These are phyloP conservation scores for Centella asiatica DNA, from an alignment of 129 eudicot species.

Conservation along the genomic window DNA sequence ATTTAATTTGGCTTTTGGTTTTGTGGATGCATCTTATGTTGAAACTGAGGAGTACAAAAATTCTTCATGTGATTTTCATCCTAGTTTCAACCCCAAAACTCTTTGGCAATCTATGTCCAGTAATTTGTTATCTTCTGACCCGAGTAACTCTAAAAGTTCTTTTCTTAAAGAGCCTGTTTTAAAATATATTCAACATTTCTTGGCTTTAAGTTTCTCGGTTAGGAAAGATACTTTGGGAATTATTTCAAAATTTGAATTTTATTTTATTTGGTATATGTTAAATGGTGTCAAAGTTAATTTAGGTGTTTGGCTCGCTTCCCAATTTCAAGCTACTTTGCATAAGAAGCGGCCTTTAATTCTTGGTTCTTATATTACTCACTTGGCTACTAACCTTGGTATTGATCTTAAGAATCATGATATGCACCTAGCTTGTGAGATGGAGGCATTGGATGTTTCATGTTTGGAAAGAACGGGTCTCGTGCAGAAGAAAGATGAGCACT, in stretches of 20 bases:
- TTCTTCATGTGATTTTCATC: not conserved
- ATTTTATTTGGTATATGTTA: not conserved
- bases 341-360: constrained; percentile 1
- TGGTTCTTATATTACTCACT: not conserved
- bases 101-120: not conserved
- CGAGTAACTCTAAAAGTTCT: not conserved
- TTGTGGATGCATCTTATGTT: not conserved
- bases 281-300: not conserved
- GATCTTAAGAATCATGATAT: not conserved
- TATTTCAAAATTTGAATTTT: not conserved
- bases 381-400: not conserved
- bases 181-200: not conserved
- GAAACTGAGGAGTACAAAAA: not conserved
- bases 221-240: not conserved
- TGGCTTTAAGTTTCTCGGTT: not conserved
- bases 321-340: not conserved
- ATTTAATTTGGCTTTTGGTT: not conserved
- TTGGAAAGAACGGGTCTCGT: too few relatives aligned
- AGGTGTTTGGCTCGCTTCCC: not conserved
- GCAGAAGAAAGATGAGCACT: too few relatives aligned
- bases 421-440: constrained; percentile 1
- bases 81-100: not conserved
- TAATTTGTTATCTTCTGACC: not conserved
- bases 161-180: not conserved
- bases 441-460: too few relatives aligned